Evolutionary conservation across 2,329 filamentous ascomycete genomes (phyloP).

Genomic region (Cladosporium sp.): DNA sequence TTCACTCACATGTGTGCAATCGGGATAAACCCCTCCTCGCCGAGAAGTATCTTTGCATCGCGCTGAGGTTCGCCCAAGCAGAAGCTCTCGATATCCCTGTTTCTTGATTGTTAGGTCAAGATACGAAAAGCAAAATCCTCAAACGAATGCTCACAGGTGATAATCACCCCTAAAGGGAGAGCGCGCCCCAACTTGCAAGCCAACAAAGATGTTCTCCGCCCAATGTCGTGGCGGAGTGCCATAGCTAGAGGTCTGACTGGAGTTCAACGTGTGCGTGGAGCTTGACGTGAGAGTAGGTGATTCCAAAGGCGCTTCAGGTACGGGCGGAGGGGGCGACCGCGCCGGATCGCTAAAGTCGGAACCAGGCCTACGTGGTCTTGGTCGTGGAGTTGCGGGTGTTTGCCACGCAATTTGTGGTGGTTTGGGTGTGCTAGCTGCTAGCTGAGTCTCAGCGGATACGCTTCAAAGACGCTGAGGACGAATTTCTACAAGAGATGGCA

Average conservation of each 20-base stretch:
- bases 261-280: slow-evolving; percentile 38
- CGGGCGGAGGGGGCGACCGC: slow-evolving; percentile 26
- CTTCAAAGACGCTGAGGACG: no score
- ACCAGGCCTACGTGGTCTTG: background rate
- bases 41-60: slow-evolving; percentile 21
- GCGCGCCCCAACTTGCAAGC: slow-evolving; percentile 15
- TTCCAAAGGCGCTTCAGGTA: slow-evolving; percentile 33
- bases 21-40: slow-evolving; percentile 37
- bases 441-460: no score
- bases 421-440: slow-evolving; percentile 16
- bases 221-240: slow-evolving; percentile 32
- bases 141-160: background rate
- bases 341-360: slow-evolving; percentile 11
- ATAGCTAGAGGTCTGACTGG: slow-evolving; percentile 27
- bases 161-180: background rate
- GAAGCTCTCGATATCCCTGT: background rate
- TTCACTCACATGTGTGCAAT: slow-evolving; percentile 34
- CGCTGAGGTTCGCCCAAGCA: background rate
- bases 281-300: slow-evolving; percentile 41
- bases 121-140: no score
- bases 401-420: slow-evolving; percentile 19
- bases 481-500: no score
- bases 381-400: slow-evolving; percentile 14
- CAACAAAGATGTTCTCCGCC: slow-evolving; percentile 42
- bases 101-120: background rate